phyloP scores from a whole-genome alignment of 2,329 filamentous ascomycete genomes.

The Xylariaceae sp. region DNA sequence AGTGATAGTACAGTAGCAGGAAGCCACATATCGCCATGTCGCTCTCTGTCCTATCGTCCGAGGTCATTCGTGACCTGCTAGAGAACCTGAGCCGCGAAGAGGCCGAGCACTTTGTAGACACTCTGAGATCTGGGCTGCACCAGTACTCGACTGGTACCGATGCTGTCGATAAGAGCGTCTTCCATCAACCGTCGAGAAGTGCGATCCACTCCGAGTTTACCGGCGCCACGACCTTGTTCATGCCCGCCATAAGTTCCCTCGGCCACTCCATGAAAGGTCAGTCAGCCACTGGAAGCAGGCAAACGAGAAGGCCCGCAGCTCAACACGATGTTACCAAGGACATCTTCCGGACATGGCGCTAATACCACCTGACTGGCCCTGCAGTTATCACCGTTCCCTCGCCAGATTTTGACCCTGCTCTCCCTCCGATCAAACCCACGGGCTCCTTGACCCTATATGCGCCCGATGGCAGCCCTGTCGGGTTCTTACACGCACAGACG shows the following conservation, averaged over 20 bases:
- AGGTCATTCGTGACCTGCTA: slow-evolving; percentile 49
- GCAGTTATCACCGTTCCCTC: slow-evolving; percentile 59
- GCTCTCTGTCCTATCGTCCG: slow-evolving; percentile 53
- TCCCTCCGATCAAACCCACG: slow-evolving; percentile 43
- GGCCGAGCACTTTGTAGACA: slow-evolving; percentile 45
- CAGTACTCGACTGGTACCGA: slow-evolving; percentile 56
- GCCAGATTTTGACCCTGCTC: slow-evolving; percentile 28
- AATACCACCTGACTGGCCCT: slow-evolving; percentile 4
- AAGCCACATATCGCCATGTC: slow-evolving; percentile 40
- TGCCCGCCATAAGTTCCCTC: slow-evolving; percentile 61
- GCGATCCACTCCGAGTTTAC: slow-evolving; percentile 43
- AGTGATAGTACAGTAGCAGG: too few relatives aligned
- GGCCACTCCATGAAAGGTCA: slow-evolving; percentile 65
- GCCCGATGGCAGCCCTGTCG: slow-evolving; percentile 55
- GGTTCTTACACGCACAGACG: slow-evolving; percentile 66
- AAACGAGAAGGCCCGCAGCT: neutral
- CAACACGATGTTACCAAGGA: neutral
- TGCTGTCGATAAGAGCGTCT: slow-evolving; percentile 36
- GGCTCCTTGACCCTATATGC: slow-evolving; percentile 67
- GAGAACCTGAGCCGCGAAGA: slow-evolving; percentile 49
- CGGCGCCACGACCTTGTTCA: slow-evolving; percentile 62
- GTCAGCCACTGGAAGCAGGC: slow-evolving; percentile 9
- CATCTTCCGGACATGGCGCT: too few relatives aligned
- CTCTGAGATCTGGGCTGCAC: slow-evolving; percentile 49
- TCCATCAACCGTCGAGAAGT: slow-evolving; percentile 52